Evolutionary conservation across 768 basidiomycete genomes (phyloP).

Genomic region (Thelephora ganbajun): DNA sequence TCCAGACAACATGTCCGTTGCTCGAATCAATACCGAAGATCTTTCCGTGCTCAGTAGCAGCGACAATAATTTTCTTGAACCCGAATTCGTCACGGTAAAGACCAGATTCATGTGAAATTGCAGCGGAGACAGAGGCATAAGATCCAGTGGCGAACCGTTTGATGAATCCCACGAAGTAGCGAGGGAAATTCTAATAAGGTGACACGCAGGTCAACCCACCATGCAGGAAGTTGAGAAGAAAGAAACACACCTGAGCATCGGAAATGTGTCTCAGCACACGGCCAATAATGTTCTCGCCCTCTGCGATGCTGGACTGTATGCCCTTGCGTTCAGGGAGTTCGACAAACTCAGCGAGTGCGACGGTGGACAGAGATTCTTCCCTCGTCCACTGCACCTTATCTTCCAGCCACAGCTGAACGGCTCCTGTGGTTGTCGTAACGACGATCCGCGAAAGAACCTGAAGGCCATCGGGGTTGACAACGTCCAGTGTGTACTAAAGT

Average conservation of each 20-base stretch:
- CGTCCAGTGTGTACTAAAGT: slow-evolving; percentile 37
- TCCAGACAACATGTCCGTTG: slow-evolving; percentile 71
- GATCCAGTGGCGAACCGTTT: slow-evolving; percentile 61
- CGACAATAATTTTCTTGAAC: slow-evolving; percentile 72
- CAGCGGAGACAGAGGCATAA: slow-evolving; percentile 36
- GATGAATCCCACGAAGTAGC: slow-evolving; percentile 50
- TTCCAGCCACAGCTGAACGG: slow-evolving; percentile 62
- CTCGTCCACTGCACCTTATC: slow-evolving; percentile 55
- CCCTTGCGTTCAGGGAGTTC: slow-evolving; percentile 56
- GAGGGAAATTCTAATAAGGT: slow-evolving; percentile 45
- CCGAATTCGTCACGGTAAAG: slow-evolving; percentile 70
- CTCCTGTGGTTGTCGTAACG: slow-evolving; percentile 61
- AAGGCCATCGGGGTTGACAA: slow-evolving; percentile 23
- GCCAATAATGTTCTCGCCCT: slow-evolving; percentile 32
- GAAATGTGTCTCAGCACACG: slow-evolving; percentile 42
- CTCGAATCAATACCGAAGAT: slow-evolving; percentile 73
- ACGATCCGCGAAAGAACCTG: slow-evolving; percentile 29
- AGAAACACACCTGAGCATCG: slow-evolving; percentile 38
- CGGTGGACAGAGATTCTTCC: slow-evolving; percentile 64
- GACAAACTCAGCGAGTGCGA: slow-evolving; percentile 53
- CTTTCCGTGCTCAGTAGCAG: slow-evolving; percentile 58
- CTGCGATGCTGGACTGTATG: slow-evolving; percentile 18
- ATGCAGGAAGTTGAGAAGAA: background rate
- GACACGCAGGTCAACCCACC: background rate
- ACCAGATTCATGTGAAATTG: slow-evolving; percentile 19